phyloP scores from a whole-genome alignment of 139 green algal genomes.

The Ulvella scutata region DNA sequence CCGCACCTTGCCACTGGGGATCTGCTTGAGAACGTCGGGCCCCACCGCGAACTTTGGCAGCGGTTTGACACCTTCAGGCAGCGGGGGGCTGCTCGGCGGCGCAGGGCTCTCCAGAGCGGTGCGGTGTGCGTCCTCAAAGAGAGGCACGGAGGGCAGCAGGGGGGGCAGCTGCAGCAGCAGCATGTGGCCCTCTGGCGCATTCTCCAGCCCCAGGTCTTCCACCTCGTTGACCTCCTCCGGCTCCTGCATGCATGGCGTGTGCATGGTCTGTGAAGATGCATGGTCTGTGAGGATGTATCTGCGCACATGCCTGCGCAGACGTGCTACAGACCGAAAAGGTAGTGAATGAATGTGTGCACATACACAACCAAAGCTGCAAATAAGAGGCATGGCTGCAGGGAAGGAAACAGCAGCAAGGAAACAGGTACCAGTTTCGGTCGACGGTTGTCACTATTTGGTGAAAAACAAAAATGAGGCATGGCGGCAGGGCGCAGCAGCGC shows the following conservation, averaged over 20 bases:
- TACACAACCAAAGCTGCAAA: background rate
- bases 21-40: background rate
- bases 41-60: background rate
- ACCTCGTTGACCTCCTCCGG: background rate
- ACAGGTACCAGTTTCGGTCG: too few relatives aligned
- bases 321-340: too few relatives aligned
- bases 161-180: background rate
- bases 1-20: background rate
- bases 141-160: background rate
- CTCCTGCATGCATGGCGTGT: background rate
- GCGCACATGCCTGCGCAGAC: background rate
- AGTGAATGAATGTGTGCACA: too few relatives aligned
- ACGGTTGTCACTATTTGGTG: too few relatives aligned
- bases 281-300: background rate
- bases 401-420: background rate
- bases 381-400: background rate
- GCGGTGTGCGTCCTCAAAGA: background rate
- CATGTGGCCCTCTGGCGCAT: background rate
- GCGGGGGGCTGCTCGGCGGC: background rate
- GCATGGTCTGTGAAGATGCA: background rate
- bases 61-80: background rate
- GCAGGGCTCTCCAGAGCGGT: background rate
- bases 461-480: too few relatives aligned
- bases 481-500: too few relatives aligned
- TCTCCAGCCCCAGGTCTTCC: background rate